Conservation (phyloP, 805 yeast genomes). For the Nakazawaea ernobii region DNA sequence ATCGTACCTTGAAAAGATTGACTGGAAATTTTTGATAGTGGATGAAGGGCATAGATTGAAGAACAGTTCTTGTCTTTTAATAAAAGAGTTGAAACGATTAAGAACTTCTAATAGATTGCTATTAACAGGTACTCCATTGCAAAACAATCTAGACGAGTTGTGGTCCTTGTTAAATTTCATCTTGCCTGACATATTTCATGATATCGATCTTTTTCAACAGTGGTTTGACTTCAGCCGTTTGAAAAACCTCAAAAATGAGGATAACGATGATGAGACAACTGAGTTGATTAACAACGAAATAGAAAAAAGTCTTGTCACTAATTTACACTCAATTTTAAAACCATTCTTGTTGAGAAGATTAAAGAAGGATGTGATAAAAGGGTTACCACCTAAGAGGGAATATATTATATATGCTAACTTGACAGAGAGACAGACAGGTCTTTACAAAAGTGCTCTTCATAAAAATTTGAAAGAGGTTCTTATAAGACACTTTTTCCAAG, state of each 20-base stretch:
- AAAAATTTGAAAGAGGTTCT: conserved; percentile 39
- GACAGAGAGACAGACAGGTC: conserved; percentile 54
- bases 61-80: conserved; percentile 72
- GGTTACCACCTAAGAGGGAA: conserved; percentile 85
- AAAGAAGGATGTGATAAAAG: conserved; percentile 63
- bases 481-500: conserved; percentile 41
- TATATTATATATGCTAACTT: conserved; percentile 73
- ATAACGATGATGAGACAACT: conserved; percentile 36
- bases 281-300: conserved; percentile 51
- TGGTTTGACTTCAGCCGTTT: conserved; percentile 86
- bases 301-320: conserved; percentile 59
- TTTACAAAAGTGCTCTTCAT: conserved; percentile 50
- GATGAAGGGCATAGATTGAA: conserved; percentile 96
- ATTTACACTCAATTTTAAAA: conserved; percentile 79
- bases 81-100: conserved; percentile 63
- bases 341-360: conserved; percentile 84
- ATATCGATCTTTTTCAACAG: conserved; percentile 80
- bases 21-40: conserved; percentile 83
- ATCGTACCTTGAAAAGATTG: conserved; percentile 39
- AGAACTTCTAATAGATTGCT: conserved; percentile 67
- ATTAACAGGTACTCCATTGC: conserved; percentile 95
- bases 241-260: conserved; percentile 29
- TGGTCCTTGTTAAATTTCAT: conserved; percentile 92
- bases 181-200: conserved; percentile 89
- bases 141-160: conserved; percentile 81